phyloP scores from a whole-genome alignment of 805 yeast genomes.

The Candida pseudofarinosa region DNA sequence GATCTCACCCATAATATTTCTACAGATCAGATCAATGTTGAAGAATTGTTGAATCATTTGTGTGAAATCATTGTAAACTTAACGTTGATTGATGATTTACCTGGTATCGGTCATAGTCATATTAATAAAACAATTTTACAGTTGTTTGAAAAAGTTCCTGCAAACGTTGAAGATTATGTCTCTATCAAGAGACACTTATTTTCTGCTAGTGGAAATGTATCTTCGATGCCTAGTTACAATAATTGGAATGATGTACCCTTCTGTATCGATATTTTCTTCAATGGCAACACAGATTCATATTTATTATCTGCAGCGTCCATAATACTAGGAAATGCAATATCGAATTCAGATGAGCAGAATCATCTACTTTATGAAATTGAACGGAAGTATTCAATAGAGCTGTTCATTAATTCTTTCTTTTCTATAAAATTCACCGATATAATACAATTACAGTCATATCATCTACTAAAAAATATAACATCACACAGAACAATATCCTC shows the following conservation, averaged over 20 bases:
- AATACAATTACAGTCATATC: constrained; percentile 34
- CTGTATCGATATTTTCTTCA: constrained; percentile 11
- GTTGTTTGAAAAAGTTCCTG: constrained; percentile 4
- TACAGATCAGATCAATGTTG: background rate
- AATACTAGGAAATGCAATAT: constrained; percentile 33
- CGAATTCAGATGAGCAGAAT: constrained; percentile 13
- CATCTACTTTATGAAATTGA: constrained; percentile 6
- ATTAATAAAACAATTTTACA: constrained; percentile 7
- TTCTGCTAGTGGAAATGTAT: constrained; percentile 30
- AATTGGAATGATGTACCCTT: constrained; percentile 15
- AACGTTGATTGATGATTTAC: constrained; percentile 18
- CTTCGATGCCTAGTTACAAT: constrained; percentile 28
- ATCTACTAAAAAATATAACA: constrained; percentile 29
- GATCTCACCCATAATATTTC: background rate
- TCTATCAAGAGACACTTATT: constrained; percentile 25
- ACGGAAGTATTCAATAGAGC: constrained; percentile 4
- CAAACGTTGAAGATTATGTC: constrained; percentile 6
- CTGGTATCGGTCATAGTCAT: constrained; percentile 3
- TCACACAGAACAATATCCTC: constrained; percentile 9
- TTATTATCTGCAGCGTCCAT: constrained; percentile 27
- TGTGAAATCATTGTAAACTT: constrained; percentile 13
- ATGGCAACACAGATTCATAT: constrained; percentile 17
- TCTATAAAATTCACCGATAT: constrained; percentile 24
- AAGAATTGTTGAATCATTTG: constrained; percentile 2
- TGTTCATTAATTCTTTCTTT: constrained; percentile 19